Evolutionary conservation across 2,329 filamentous ascomycete species (phyloP), one percentile per base, ranked within the genome.

Genomic region (Colletotrichum falcatum): DNA sequence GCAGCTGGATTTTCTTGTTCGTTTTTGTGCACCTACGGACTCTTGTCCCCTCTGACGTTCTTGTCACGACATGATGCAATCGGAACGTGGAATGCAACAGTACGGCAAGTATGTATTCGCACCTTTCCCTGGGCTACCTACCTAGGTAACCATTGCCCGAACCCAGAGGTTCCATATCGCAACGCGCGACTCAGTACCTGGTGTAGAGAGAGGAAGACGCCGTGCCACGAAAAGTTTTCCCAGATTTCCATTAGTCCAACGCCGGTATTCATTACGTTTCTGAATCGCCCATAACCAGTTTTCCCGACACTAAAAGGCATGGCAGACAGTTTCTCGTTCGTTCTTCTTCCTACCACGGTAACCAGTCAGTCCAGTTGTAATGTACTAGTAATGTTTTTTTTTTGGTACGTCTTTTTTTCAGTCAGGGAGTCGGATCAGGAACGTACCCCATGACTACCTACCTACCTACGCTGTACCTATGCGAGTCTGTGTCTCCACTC

Each of bases 251-350:
- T 72, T 71, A 71, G 68, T 71, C 68, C 59, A 49, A 49, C 59
- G 35, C 12, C 44, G 61, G 68, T 74, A 75, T 73, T 73, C 66
- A 74, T 78, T 79, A 78, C 76, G 74, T 76, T 79, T 76, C 67
- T 66, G 63, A 73, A 71, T 59, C 72, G 59, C 35, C 44, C 26
- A 44, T 61, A 60, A 54, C 61, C 58, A 71, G 56, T 54, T 61
- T 62, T 65, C 56, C 54, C 42, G 37, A 55, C 59, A 49, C 18
- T 51, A 33, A 6, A 6, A 64, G 46, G 35, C 55, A 55, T 18
- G 26, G 26, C 46, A 65, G 39, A 60, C 28, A 56, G 35, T 35
- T 35, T 35, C 35, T 35, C 35, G 6, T 35, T 11, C 5, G 11
- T 35, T 35, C 5, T 35, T 35, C 30, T 35, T 35, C 5, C 11